Conservation (phyloP, 441 rosid species). For the Gossypium davidsonii region DNA sequence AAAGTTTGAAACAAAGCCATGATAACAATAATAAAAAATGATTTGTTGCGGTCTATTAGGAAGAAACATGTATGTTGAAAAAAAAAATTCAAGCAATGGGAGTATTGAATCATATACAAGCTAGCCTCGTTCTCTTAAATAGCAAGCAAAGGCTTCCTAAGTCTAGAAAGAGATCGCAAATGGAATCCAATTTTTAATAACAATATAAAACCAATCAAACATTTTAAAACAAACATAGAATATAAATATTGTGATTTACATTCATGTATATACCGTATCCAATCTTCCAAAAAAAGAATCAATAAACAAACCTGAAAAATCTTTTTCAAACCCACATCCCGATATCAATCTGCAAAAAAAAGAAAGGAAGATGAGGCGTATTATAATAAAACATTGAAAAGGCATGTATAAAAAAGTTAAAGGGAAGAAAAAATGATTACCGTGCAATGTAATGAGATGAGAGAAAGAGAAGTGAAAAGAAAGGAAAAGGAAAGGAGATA, state of each 20-base stretch:
- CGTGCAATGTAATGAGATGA: background rate
- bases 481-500: constrained; percentile 4
- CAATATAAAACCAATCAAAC: background rate
- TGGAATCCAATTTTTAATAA: constrained; percentile 3
- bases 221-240: background rate
- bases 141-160: constrained; percentile 21
- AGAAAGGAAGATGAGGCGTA: background rate
- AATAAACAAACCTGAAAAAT: background rate
- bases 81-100: constrained; percentile 2
- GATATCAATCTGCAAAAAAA: background rate
- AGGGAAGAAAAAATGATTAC: background rate
- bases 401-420: background rate
- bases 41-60: background rate
- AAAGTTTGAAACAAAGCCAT: background rate
- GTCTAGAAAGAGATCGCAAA: constrained; percentile 1
- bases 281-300: background rate
- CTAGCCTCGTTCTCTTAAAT: constrained; percentile 13
- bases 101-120: background rate
- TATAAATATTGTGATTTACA: background rate
- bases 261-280: background rate
- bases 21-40: background rate
- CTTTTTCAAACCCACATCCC: constrained; percentile 4
- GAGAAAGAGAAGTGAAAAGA: constrained; percentile 15
- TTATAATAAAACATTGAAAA: background rate
- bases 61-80: constrained; percentile 2